Evolutionary conservation across 225 moss, liverwort and hornwort species (phyloP).

Genomic region (Pleurozium schreberi): DNA sequence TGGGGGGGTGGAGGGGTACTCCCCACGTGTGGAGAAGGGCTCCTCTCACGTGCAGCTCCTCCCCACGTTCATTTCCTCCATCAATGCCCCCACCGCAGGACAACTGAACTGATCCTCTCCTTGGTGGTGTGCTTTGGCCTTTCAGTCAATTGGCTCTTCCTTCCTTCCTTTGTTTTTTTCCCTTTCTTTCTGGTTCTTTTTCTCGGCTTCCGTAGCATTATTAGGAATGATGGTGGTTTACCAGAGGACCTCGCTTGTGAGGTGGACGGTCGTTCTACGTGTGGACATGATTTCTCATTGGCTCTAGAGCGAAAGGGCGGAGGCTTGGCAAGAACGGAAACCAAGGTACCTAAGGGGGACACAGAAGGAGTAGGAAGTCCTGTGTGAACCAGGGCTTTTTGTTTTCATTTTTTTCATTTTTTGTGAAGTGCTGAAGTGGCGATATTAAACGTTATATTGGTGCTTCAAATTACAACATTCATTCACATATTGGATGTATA

Average conservation of each 20-base stretch:
- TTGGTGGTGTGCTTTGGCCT: not conserved
- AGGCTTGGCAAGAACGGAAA: not conserved
- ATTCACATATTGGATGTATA: no score
- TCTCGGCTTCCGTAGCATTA: not conserved
- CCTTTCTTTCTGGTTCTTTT: not conserved
- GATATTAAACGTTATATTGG: no score
- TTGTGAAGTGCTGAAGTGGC: no score
- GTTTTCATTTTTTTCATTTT: no score
- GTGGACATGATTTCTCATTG: not conserved
- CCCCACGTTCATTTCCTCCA: conserved; percentile 24
- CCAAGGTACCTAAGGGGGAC: not conserved
- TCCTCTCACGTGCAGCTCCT: conserved; percentile 16
- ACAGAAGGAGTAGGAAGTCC: no score
- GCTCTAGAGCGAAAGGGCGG: not conserved
- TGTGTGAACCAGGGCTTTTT: no score
- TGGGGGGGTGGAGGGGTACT: not conserved
- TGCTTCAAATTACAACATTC: no score
- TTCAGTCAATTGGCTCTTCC: not conserved
- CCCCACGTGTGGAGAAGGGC: conserved; percentile 10
- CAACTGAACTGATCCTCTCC: not conserved
- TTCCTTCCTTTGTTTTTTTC: not conserved
- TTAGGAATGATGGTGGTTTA: not conserved
- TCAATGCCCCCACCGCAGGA: conserved; percentile 1
- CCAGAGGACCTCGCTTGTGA: not conserved
- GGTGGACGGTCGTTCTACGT: not conserved